phyloP scores from a whole-genome alignment of 306 rosid species.

The Vigna angularis region DNA sequence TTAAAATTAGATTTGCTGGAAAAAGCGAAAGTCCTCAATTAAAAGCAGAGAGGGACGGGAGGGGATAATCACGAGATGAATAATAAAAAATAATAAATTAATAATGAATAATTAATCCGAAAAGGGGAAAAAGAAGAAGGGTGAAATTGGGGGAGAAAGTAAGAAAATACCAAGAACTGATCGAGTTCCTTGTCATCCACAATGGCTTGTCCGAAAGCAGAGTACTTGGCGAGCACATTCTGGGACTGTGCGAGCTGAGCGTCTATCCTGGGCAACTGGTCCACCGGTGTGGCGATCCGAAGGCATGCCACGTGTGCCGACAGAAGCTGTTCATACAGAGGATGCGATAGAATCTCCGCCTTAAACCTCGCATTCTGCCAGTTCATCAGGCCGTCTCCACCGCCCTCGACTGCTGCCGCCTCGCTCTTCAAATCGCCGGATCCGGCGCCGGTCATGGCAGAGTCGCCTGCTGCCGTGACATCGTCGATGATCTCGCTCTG shows the following conservation, averaged over 20 bases:
- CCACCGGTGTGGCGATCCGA: constrained; percentile 97
- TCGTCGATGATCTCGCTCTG: constrained; percentile 78
- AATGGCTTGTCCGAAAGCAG: constrained; percentile 68
- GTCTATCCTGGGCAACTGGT: constrained; percentile 95
- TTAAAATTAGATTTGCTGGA: neutral
- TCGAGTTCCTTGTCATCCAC: constrained; percentile 89
- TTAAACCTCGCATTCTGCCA: constrained; percentile 88
- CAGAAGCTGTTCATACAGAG: constrained; percentile 85
- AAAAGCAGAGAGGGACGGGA: neutral
- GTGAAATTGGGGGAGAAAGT: neutral
- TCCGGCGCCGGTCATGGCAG: constrained; percentile 49
- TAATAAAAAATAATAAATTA: neutral
- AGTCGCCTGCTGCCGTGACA: constrained; percentile 44
- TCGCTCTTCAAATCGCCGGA: constrained; percentile 63
- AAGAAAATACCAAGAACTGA: constrained; percentile 79
- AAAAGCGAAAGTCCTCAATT: neutral
- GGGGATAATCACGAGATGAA: neutral
- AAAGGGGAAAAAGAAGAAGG: neutral
- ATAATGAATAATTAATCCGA: neutral
- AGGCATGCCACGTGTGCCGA: constrained; percentile 96
- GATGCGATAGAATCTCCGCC: constrained; percentile 87
- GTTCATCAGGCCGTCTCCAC: constrained; percentile 59
- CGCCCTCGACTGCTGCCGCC: constrained; percentile 51
- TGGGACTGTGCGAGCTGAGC: constrained; percentile 94
- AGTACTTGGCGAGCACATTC: constrained; percentile 94